A percentile compares a stretch with the other conserved stretches of the same genome.
Conservation (phyloP, 495 filamentous ascomycete species). For the Parathielavia hyrcaniae region DNA sequence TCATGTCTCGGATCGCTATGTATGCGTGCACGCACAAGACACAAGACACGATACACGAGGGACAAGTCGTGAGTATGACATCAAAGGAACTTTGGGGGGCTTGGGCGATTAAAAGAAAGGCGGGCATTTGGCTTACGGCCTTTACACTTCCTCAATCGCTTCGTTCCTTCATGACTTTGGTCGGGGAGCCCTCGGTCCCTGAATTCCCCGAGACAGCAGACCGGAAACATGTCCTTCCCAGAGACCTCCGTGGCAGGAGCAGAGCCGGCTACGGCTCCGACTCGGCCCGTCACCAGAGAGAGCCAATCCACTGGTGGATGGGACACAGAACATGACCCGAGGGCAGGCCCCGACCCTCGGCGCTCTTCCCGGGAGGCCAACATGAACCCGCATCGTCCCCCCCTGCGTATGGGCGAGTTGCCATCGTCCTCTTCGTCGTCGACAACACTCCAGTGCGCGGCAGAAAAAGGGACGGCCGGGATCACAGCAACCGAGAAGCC, state of each 20-base stretch:
- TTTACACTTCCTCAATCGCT: too few species aligned
- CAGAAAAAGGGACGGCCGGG: background rate
- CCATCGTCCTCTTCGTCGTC: background rate
- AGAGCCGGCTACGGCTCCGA: background rate
- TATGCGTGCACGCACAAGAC: too few species aligned
- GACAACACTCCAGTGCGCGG: conserved; percentile 1
- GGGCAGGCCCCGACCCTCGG: background rate
- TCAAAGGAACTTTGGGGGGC: too few species aligned
- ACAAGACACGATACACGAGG: too few species aligned
- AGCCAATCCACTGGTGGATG: background rate
- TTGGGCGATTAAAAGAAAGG: background rate
- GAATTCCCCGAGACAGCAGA: background rate
- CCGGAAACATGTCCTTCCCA: too few species aligned
- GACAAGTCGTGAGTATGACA: too few species aligned
- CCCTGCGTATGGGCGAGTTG: background rate
- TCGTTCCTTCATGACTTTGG: too few species aligned
- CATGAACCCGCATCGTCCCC: too few species aligned
- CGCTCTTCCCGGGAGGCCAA: too few species aligned
- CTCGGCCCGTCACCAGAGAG: background rate
- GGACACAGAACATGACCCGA: background rate
- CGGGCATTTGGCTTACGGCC: background rate
- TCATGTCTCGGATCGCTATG: too few species aligned
- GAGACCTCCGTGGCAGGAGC: background rate
- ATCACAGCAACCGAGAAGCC: background rate
- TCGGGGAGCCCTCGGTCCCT: background rate